These are phyloP conservation scores for Termitomyces sp. DNA, from an alignment of 768 basidiomycete genomes.

Conservation along the genomic window DNA sequence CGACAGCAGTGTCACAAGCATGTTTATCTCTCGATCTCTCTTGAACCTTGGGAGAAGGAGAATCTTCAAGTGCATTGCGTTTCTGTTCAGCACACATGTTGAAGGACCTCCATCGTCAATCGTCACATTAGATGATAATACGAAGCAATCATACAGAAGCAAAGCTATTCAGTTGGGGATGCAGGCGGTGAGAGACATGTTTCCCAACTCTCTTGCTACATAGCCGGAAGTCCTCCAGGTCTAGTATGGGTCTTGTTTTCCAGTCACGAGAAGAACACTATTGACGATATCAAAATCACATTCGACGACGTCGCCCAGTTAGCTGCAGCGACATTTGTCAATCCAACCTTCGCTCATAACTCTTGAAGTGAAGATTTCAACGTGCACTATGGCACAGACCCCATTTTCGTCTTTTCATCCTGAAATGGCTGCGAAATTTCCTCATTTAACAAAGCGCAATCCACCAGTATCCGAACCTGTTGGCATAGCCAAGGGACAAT, in stretches of 20 bases:
- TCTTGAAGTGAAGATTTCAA: slow-evolving; percentile 29
- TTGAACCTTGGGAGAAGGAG: slow-evolving; percentile 33
- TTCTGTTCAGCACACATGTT: slow-evolving; percentile 35
- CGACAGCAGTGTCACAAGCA: slow-evolving; percentile 33
- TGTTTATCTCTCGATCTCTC: slow-evolving; percentile 21
- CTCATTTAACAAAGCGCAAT: slow-evolving; percentile 13
- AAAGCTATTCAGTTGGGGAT: slow-evolving; percentile 16
- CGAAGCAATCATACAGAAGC: slow-evolving; percentile 19
- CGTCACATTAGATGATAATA: slow-evolving; percentile 17
- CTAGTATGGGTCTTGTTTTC: slow-evolving; percentile 18
- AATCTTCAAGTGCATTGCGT: slow-evolving; percentile 29
- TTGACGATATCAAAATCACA: slow-evolving; percentile 34
- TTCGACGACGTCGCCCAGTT: slow-evolving; percentile 13
- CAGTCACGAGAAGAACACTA: slow-evolving; percentile 16
- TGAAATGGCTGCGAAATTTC: slow-evolving; percentile 18
- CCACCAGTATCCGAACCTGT: slow-evolving; percentile 17
- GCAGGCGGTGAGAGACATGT: slow-evolving; percentile 11
- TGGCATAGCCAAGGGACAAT: slow-evolving; percentile 25
- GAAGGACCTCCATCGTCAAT: slow-evolving; percentile 31
- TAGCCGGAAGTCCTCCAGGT: slow-evolving; percentile 28
- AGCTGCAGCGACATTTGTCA: slow-evolving; percentile 24
- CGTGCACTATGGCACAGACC: slow-evolving; percentile 41
- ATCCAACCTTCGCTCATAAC: slow-evolving; percentile 43
- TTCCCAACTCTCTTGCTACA: not conserved
- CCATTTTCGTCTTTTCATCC: slow-evolving; percentile 36